Percentiles rank a stretch among this genome's conserved stretches.
These are phyloP conservation scores for Aegilops bicornis DNA, from an alignment of 176 grass and related monocot species.

Conservation along the genomic window DNA sequence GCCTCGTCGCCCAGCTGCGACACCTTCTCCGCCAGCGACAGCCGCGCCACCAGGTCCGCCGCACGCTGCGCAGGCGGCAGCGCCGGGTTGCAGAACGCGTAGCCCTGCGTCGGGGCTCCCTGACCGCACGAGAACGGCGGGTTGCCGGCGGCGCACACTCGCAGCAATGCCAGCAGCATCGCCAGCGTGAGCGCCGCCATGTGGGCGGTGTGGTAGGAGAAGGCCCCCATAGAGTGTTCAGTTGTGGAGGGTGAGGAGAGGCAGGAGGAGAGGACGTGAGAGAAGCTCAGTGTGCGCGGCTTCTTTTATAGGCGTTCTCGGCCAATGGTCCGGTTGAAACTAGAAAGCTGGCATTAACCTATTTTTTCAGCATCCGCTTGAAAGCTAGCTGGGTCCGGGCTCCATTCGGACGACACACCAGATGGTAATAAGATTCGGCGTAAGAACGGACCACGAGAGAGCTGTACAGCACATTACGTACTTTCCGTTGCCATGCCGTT, in stretches of 20 bases:
- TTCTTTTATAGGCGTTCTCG: background rate
- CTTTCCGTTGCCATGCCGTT: too few species aligned
- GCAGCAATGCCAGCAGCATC: background rate
- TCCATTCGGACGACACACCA: too few species aligned
- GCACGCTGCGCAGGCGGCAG: slow-evolving; percentile 12
- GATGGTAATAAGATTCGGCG: too few species aligned
- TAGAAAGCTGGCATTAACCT: background rate
- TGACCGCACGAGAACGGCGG: slow-evolving; percentile 55
- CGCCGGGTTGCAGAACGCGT: slow-evolving; percentile 46
- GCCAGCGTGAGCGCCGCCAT: background rate
- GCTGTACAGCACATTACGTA: too few species aligned
- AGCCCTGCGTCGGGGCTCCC: background rate
- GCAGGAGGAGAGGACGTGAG: background rate
- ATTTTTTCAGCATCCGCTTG: too few species aligned
- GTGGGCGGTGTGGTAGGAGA: background rate
- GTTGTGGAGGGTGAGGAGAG: background rate
- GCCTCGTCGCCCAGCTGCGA: slow-evolving; percentile 59
- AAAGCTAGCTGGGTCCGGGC: too few species aligned
- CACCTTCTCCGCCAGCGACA: slow-evolving; percentile 72
- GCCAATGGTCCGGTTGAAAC: background rate
- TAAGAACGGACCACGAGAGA: too few species aligned
- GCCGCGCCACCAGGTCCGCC: slow-evolving; percentile 51
- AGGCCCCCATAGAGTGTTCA: slow-evolving; percentile 12
- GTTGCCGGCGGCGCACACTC: background rate
- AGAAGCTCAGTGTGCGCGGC: too few species aligned